These are phyloP conservation scores for Globisporangium apiculatum DNA, from an alignment of 352 stramenopile species.

Conservation along the genomic window DNA sequence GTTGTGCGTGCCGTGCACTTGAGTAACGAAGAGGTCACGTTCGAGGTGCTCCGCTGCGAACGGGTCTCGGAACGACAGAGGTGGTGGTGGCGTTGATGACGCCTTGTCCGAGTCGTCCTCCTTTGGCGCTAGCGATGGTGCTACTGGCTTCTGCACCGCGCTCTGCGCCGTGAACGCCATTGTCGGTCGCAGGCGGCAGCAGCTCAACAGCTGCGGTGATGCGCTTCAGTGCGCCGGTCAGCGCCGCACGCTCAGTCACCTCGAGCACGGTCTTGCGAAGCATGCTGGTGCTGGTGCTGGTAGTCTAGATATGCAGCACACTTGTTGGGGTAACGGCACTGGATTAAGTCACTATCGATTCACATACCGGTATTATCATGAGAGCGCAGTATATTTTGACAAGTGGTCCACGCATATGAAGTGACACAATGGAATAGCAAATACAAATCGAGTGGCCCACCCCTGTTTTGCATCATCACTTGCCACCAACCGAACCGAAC, in stretches of 20 bases:
- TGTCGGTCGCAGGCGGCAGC: slow-evolving; percentile 25
- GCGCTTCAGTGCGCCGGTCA: slow-evolving; percentile 53
- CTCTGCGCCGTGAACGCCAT: slow-evolving; percentile 36
- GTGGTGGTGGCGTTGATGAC: not conserved
- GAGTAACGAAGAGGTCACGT: slow-evolving; percentile 53
- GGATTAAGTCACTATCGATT: no score
- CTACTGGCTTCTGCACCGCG: slow-evolving; percentile 31
- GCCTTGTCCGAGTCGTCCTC: not conserved
- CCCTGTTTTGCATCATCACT: no score
- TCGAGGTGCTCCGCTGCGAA: slow-evolving; percentile 72
- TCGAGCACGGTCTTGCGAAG: slow-evolving; percentile 54
- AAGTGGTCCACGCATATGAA: no score
- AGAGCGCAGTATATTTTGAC: no score
- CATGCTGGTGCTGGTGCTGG: slow-evolving; percentile 18
- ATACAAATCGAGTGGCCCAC: no score
- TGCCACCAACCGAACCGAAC: no score
- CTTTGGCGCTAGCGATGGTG: not conserved
- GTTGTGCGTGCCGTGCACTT: slow-evolving; percentile 66
- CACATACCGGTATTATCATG: no score
- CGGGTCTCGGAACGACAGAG: slow-evolving; percentile 46
- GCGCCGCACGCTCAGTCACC: slow-evolving; percentile 46
- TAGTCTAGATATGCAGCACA: no score
- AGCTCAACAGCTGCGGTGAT: slow-evolving; percentile 52
- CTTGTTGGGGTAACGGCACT: no score
- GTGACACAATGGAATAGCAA: no score